These are phyloP conservation scores for Plenodomus tracheiphilus DNA, from an alignment of 2,329 filamentous ascomycete genomes.

Conservation along the genomic window DNA sequence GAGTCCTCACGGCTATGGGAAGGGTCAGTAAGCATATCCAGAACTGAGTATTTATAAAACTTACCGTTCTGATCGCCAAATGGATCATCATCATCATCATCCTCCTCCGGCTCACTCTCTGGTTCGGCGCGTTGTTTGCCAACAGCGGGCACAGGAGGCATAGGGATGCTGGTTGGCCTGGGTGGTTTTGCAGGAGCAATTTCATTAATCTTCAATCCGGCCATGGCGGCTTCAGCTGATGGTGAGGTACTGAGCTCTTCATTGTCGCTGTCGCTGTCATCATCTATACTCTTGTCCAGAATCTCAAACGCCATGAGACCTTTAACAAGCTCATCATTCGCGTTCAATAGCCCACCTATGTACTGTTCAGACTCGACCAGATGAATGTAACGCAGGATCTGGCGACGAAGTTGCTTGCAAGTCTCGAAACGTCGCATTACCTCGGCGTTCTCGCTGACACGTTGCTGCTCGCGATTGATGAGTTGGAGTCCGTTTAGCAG, in stretches of 20 bases:
- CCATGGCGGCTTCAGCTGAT: constrained; percentile 48
- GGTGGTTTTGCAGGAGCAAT: constrained; percentile 54
- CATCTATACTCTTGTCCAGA: constrained; percentile 81
- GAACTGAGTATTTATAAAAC: not conserved
- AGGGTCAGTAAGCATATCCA: constrained; percentile 6
- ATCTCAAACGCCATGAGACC: constrained; percentile 94
- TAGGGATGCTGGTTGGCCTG: constrained; percentile 49
- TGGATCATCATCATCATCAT: constrained; percentile 80
- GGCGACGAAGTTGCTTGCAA: constrained; percentile 82
- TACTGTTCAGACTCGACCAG: constrained; percentile 87
- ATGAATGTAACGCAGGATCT: constrained; percentile 90
- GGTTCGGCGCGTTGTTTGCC: constrained; percentile 52
- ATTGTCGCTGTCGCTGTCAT: constrained; percentile 66
- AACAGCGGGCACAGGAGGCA: constrained; percentile 36
- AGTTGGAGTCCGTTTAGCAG: constrained; percentile 83
- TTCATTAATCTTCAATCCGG: constrained; percentile 49
- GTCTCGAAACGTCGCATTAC: constrained; percentile 78
- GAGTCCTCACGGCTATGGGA: constrained; percentile 57
- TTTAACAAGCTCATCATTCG: constrained; percentile 93
- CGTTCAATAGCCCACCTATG: constrained; percentile 86
- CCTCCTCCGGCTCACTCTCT: constrained; percentile 59
- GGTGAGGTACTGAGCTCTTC: constrained; percentile 34
- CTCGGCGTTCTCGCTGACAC: constrained; percentile 80
- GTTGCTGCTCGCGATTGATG: constrained; percentile 86
- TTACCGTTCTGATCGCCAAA: constrained; percentile 78